Base-by-base conservation (phyloP, 805 yeast genomes). In the Clavispora carvajalis region DNA sequence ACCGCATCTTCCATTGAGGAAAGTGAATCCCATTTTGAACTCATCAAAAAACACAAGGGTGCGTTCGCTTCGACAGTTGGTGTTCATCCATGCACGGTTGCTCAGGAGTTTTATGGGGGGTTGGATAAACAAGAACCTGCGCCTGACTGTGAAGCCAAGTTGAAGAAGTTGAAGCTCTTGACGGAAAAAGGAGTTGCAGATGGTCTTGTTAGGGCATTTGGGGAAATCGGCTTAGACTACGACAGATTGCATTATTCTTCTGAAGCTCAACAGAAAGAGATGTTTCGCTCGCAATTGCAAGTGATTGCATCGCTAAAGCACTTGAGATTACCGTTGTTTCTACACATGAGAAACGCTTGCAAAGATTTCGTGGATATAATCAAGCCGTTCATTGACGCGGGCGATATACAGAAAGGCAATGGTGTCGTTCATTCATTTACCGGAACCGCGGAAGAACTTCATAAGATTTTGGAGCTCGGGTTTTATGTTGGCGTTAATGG, bases 351-450 rank as follows among this genome's bases (percentile, higher is more conserved):
- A 51, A 80, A 77, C 37, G 86, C 95, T 7, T 79, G 84, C 49
- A 81, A 77, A 36, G 99, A 93, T 62, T 91, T 93, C 51, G 62
- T 82, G 1, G 55, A 59, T 0, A 76, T 84, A 4, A 53, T 93
- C 13, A 59, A 63, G 34, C 95, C 93, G 2, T 86, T 77, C 52
- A 48, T 85, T 2, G 60, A 63, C 1, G 68, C 70, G 1, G 74
- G 73, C 0, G 52, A 65, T 25, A 48, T 62, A 2, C 55, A 53
- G 34, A 54, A 54, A 53, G 75, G 75, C 25, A 74, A 77, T 30
- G 91, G 93, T n/a, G 91, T 93, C 6, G 91, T 93, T 1, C 99
- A 93, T 60, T 90, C 98, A 1, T 93, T 91, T 60, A 91, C 99
- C 0, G 99, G 97, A 2, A 70, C 88, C 0, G 41, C 59, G 12